Conservation (phyloP, 495 filamentous ascomycete species). For the Penicillium paxilli region DNA sequence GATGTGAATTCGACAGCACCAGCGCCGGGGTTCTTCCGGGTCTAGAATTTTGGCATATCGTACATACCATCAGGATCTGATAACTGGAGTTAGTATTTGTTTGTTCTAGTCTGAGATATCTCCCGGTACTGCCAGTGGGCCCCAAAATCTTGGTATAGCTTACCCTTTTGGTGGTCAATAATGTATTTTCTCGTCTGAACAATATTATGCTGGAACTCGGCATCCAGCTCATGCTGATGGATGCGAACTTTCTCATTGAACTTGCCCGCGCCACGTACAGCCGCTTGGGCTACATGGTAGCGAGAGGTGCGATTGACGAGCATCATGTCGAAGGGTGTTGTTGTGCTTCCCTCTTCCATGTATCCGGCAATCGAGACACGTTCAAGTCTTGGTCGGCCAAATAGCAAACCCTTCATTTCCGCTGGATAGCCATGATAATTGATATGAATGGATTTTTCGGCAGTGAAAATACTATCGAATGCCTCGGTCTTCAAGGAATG, state of each 20-base stretch:
- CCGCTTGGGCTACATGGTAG: slow-evolving; percentile 62
- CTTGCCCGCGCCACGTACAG: slow-evolving; percentile 50
- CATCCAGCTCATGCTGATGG: slow-evolving; percentile 45
- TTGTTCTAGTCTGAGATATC: background rate
- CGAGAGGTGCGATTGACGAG: slow-evolving; percentile 61
- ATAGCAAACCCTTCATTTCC: slow-evolving; percentile 64
- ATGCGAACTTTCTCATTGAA: slow-evolving; percentile 51
- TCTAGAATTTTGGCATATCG: slow-evolving; percentile 47
- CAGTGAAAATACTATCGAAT: slow-evolving; percentile 63
- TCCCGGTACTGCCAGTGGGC: too few species aligned
- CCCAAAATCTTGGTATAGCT: too few species aligned
- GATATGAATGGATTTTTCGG: slow-evolving; percentile 59
- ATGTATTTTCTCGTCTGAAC: slow-evolving; percentile 58
- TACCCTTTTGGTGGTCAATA: slow-evolving; percentile 49
- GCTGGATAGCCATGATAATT: slow-evolving; percentile 72
- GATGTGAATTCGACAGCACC: too few species aligned
- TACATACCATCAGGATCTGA: slow-evolving; percentile 60
- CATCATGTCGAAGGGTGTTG: slow-evolving; percentile 78
- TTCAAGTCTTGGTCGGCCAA: slow-evolving; percentile 52
- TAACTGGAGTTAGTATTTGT: too few species aligned
- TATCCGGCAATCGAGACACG: slow-evolving; percentile 64
- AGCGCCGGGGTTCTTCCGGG: too few species aligned
- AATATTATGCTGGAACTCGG: slow-evolving; percentile 51
- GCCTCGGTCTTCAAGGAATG: slow-evolving; percentile 56
- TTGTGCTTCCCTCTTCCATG: slow-evolving; percentile 69